A percentile compares a stretch with the other conserved stretches of the same genome.
Evolutionary conservation across 768 basidiomycete species (phyloP).

Genomic region (Leccinum uliginosum): DNA sequence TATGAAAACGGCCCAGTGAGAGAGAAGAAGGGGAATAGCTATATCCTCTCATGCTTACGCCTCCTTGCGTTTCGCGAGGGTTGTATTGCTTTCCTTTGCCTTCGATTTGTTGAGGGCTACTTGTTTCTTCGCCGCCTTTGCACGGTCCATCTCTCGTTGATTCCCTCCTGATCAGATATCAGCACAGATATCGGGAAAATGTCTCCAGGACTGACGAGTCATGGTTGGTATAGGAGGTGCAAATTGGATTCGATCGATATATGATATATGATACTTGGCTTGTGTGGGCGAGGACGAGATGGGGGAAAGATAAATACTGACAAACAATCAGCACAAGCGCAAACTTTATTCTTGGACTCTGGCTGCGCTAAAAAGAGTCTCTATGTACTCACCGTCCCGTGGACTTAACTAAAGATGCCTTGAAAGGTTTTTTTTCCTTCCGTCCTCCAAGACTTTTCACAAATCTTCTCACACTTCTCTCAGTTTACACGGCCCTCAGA

Average conservation of each 20-base stretch:
- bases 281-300: background rate
- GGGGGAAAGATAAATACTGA: conserved; percentile 15
- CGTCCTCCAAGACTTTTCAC: background rate
- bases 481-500: conserved; percentile 9
- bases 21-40: conserved; percentile 14
- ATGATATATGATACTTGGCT: conserved; percentile 4
- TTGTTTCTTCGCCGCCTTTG: conserved; percentile 69
- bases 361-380: no score
- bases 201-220: conserved; percentile 46
- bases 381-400: no score
- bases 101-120: conserved; percentile 49
- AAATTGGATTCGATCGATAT: conserved; percentile 6
- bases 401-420: background rate
- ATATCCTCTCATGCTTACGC: conserved; percentile 45
- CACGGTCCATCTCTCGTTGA: conserved; percentile 73
- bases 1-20: conserved; percentile 24
- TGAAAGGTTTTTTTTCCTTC: background rate
- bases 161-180: conserved; percentile 61
- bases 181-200: background rate
- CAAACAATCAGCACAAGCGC: conserved; percentile 18
- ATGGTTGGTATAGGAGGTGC: conserved; percentile 26
- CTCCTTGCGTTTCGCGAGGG: conserved; percentile 69
- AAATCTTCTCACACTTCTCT: conserved; percentile 9
- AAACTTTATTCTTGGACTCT: background rate
- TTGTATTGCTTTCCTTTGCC: conserved; percentile 63